A percentile compares a stretch with the other conserved stretches of the same genome.
Evolutionary conservation across 2,329 filamentous ascomycete genomes (phyloP).

Genomic region (Aspergillus sp.): DNA sequence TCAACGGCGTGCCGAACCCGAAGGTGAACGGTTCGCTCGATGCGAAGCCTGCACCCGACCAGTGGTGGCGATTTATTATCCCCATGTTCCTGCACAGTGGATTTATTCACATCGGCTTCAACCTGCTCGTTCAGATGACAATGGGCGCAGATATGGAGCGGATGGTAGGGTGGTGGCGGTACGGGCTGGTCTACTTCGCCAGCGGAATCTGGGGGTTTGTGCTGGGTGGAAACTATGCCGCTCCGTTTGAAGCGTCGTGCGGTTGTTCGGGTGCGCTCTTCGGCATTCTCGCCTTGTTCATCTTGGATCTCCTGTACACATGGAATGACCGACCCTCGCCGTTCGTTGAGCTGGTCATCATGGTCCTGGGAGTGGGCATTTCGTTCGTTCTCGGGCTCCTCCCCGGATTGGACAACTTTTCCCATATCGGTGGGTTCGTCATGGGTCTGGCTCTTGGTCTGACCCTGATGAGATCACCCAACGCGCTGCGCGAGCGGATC

Average conservation of each 20-base stretch:
- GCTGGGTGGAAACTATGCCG: slow-evolving; percentile 89
- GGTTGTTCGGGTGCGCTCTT: slow-evolving; percentile 90
- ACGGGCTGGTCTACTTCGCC: slow-evolving; percentile 83
- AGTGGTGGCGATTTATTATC: slow-evolving; percentile 95
- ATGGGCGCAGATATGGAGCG: slow-evolving; percentile 91
- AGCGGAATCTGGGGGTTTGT: slow-evolving; percentile 96
- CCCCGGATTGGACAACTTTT: slow-evolving; percentile 94
- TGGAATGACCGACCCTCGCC: slow-evolving; percentile 79
- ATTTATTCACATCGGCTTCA: slow-evolving; percentile 92
- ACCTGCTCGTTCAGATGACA: slow-evolving; percentile 86
- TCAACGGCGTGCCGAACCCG: slow-evolving; percentile 71
- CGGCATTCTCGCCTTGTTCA: slow-evolving; percentile 81
- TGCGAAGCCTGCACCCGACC: slow-evolving; percentile 69
- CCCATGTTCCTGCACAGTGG: slow-evolving; percentile 96
- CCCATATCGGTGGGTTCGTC: slow-evolving; percentile 91
- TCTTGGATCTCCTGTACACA: slow-evolving; percentile 89
- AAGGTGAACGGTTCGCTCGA: slow-evolving; percentile 48
- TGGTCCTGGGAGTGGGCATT: slow-evolving; percentile 80
- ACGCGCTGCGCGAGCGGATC: slow-evolving; percentile 71
- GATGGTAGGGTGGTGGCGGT: slow-evolving; percentile 83
- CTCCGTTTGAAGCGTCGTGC: slow-evolving; percentile 75
- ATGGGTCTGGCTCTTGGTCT: slow-evolving; percentile 88
- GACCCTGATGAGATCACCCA: slow-evolving; percentile 84
- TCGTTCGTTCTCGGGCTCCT: slow-evolving; percentile 90
- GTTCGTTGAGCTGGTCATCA: slow-evolving; percentile 80